phyloP scores from a whole-genome alignment of 2,329 filamentous ascomycete genomes.

The Calonectria hawksworthii region DNA sequence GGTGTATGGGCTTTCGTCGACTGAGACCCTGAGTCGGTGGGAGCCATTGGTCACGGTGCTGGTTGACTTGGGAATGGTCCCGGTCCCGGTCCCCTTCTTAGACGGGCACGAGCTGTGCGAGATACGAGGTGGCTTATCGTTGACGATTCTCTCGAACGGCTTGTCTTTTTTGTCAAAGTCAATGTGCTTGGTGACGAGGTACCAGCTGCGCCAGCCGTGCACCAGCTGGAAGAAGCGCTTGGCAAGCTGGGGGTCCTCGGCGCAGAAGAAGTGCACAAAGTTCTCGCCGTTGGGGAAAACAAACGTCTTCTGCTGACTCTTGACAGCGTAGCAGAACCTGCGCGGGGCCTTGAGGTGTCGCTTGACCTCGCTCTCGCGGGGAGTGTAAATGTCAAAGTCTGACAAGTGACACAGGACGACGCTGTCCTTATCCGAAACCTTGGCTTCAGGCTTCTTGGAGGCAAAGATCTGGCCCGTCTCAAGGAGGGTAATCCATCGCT shows the following conservation, averaged over 20 bases:
- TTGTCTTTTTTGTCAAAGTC: constrained; percentile 57
- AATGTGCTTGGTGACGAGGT: constrained; percentile 80
- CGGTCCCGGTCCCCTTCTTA: constrained; percentile 29
- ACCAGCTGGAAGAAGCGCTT: constrained; percentile 78
- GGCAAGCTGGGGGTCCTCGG: constrained; percentile 77
- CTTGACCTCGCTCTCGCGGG: constrained; percentile 75
- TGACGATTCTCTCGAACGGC: constrained; percentile 14
- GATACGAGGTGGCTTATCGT: constrained; percentile 32
- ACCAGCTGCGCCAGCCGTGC: constrained; percentile 92
- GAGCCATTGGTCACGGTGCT: constrained; percentile 35
- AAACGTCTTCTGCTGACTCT: constrained; percentile 89
- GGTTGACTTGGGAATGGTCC: constrained; percentile 58
- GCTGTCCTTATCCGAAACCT: constrained; percentile 74
- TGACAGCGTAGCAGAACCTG: constrained; percentile 87
- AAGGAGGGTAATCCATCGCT: constrained; percentile 82
- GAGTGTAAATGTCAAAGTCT: constrained; percentile 92
- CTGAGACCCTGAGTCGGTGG: constrained; percentile 53
- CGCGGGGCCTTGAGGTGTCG: constrained; percentile 87
- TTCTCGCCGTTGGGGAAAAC: constrained; percentile 87
- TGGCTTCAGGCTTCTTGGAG: constrained; percentile 78
- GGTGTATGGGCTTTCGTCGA: constrained; percentile 68
- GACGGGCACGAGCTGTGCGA: constrained; percentile 20
- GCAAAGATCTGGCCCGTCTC: constrained; percentile 79
- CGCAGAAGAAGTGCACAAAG: constrained; percentile 93
- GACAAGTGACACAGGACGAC: constrained; percentile 85